These are phyloP conservation scores for Glaciozyma martinii DNA, from an alignment of 768 basidiomycete genomes.

Conservation along the genomic window DNA sequence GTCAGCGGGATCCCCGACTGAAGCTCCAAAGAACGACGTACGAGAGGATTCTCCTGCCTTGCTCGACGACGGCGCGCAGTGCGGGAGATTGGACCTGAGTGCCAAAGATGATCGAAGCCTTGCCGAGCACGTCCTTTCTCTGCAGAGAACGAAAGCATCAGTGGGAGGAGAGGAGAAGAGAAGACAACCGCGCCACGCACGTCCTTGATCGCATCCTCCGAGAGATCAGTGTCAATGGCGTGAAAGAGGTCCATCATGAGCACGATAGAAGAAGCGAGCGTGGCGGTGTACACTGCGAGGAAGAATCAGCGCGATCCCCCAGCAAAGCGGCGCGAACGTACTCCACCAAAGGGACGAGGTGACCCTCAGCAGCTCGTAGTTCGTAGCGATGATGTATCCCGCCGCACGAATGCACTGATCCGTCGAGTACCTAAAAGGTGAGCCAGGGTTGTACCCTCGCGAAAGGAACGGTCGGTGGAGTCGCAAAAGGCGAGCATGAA, in stretches of 20 bases:
- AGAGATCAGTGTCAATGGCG: conserved; percentile 23
- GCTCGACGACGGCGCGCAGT: conserved; percentile 24
- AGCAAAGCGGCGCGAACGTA: background rate
- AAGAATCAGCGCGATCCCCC: no score
- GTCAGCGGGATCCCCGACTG: no score
- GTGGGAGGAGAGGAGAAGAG: background rate
- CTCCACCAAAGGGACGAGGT: conserved; percentile 23
- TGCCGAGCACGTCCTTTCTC: conserved; percentile 21
- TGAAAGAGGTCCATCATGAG: conserved; percentile 31
- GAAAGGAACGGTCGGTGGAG: conserved; percentile 29
- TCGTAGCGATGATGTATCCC: conserved; percentile 19
- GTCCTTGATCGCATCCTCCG: conserved; percentile 17
- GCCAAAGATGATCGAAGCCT: conserved; percentile 19
- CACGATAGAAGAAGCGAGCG: conserved; percentile 22
- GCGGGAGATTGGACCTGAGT: conserved; percentile 23
- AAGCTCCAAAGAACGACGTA: background rate
- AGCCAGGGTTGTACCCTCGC: conserved; percentile 22
- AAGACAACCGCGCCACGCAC: background rate
- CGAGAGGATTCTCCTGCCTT: conserved; percentile 26
- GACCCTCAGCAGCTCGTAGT: conserved; percentile 18
- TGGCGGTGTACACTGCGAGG: conserved; percentile 20
- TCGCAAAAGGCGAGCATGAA: conserved; percentile 29
- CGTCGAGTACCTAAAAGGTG: conserved; percentile 19
- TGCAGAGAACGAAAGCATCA: background rate
- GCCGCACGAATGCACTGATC: conserved; percentile 23